phyloP scores from a whole-genome alignment of 2,329 filamentous ascomycete species.

The Ambrosiella beaveri region DNA sequence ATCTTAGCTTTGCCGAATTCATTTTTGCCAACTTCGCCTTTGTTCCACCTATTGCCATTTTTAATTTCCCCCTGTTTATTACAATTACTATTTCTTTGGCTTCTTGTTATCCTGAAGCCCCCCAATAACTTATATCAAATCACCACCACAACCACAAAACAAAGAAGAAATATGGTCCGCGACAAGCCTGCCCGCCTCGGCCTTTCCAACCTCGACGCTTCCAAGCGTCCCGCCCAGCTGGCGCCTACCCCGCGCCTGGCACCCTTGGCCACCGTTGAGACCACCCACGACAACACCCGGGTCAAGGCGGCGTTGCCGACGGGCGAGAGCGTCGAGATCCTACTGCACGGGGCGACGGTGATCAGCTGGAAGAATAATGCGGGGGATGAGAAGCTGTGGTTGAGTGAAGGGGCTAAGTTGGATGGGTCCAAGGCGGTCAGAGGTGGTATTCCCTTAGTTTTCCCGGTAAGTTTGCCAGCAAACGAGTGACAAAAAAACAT shows the following conservation, averaged over 20 bases:
- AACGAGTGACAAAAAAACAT: background rate
- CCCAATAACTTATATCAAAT: too few species aligned
- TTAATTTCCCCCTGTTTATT: too few species aligned
- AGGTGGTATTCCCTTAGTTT: conserved; percentile 82
- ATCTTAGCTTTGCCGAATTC: too few species aligned
- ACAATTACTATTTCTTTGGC: too few species aligned
- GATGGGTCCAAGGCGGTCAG: conserved; percentile 82
- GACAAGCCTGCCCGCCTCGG: too few species aligned
- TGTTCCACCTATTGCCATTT: too few species aligned
- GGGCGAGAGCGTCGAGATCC: conserved; percentile 69
- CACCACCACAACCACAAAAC: too few species aligned
- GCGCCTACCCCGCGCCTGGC: conserved; percentile 56
- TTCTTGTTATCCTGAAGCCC: too few species aligned
- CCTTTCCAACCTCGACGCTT: conserved; percentile 44
- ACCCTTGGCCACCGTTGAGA: conserved; percentile 58
- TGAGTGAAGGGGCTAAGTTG: conserved; percentile 62
- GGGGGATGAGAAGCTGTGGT: conserved; percentile 68
- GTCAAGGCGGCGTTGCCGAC: conserved; percentile 70
- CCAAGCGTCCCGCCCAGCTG: conserved; percentile 65
- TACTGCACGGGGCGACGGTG: conserved; percentile 85
- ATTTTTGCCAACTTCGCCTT: too few species aligned
- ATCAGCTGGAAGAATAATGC: conserved; percentile 77
- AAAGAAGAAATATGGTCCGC: too few species aligned
- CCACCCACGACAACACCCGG: conserved; percentile 51
- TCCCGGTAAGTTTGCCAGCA: conserved; percentile 46